Conservation (phyloP, 805 yeast genomes). For the Saccharomycopsis fodiens region DNA sequence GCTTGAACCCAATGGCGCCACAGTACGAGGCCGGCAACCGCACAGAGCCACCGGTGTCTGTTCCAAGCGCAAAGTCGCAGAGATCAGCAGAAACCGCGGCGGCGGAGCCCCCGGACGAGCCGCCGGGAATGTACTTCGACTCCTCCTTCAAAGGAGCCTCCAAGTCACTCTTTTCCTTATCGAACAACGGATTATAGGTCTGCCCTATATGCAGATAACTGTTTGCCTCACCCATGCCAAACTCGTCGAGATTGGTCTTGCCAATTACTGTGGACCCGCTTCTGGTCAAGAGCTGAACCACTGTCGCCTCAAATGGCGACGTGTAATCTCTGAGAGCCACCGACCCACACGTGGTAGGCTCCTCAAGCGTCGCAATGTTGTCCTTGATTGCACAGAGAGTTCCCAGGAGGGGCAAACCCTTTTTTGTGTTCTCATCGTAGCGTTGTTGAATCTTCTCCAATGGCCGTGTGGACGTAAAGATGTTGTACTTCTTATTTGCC, state of each 20-base stretch:
- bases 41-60: slow-evolving; percentile 97
- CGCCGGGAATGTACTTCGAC: slow-evolving; percentile 56
- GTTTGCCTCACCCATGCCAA: slow-evolving; percentile 90
- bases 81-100: slow-evolving; percentile 75
- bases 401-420: slow-evolving; percentile 25
- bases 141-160: slow-evolving; percentile 22
- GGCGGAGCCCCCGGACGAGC: slow-evolving; percentile 95
- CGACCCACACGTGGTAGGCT: slow-evolving; percentile 78
- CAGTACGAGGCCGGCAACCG: slow-evolving; percentile 88
- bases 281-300: slow-evolving; percentile 42
- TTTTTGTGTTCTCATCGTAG: slow-evolving; percentile 8
- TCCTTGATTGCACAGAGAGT: slow-evolving; percentile 59
- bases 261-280: slow-evolving; percentile 54
- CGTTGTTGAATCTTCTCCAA: slow-evolving; percentile 17
- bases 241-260: slow-evolving; percentile 90
- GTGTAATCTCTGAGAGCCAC: slow-evolving; percentile 46
- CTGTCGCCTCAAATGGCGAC: slow-evolving; percentile 82
- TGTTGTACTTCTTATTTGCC: slow-evolving; percentile 26
- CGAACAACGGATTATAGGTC: slow-evolving; percentile 45
- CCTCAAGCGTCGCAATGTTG: slow-evolving; percentile 59
- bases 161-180: slow-evolving; percentile 20
- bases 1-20: slow-evolving; percentile 82
- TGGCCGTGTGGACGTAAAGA: slow-evolving; percentile 35
- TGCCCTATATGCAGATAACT: slow-evolving; percentile 51
- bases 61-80: slow-evolving; percentile 76